Evolutionary conservation across 2,329 filamentous ascomycete species (phyloP), one percentile per base, ranked within the genome.

Genomic region (Grosmannia clavigera): DNA sequence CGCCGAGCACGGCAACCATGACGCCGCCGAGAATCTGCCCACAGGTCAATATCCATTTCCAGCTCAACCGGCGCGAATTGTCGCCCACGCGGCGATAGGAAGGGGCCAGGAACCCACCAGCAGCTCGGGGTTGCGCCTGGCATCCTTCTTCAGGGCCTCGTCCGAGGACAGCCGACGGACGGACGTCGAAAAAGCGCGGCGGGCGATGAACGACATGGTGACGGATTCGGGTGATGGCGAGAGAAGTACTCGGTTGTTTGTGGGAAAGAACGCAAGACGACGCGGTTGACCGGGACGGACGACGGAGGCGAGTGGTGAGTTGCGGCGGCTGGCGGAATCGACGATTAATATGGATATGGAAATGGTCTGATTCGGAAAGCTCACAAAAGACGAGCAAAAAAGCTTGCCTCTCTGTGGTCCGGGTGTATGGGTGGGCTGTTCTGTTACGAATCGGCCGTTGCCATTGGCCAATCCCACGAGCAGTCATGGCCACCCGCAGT

Each of bases 1-100:
- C 85, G 70, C 86, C 85, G 71, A 96, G 88, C 69, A 90, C 88
- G 73, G 86, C 86, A 69, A 87, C 85, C 90, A 97, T 96, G 73
- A 97, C 86, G 71, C 84, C 89, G 65, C 92, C 83, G 66, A 99
- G 87, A 70, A 97, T 85, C 94, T 97, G 69, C 19, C 53, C 58
- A 55, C 56, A 58, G 31, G 29, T 57, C 22, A 19, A n/a, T 54
- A 19, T 46, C 19, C 29, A 14, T 58, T 9, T 53, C 46, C 25
- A 19, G 29, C 11, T 11, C 22, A 4, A 14, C 12, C 31, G 22
- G 2, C 48, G 16, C 43, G 33, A 1, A 3, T 35, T 3, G 33
- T 19, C 14, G 19, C 10, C 16, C 31, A 38, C 14, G 31, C 52
- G 19, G 29, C 52, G 6, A 31, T 6, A 5, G 4, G n/a, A 25